Base-by-base conservation (phyloP, 2,329 filamentous ascomycete genomes). In the Alternaria ethzedia region DNA sequence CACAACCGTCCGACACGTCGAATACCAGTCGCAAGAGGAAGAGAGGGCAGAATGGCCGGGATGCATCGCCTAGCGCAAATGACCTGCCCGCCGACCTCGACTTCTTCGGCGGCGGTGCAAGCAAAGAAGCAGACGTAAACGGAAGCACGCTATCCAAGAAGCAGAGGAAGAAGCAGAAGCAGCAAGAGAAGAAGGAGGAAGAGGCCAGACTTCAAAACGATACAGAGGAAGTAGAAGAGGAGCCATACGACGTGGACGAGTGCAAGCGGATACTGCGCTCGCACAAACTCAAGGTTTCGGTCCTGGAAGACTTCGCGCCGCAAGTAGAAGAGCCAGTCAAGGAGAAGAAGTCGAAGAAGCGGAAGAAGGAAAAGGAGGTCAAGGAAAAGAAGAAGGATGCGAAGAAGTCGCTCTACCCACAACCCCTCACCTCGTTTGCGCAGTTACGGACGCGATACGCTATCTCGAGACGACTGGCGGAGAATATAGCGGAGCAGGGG, bases 201-300 rank as follows among this genome's bases (percentile, higher is more conserved):
- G 59, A 52, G n/a, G 57, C 45, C 2, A 56, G 23, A 3, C 21
- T 58, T 20, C 57, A 68, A 15, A 47, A 63, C 6, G 60, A 44
- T 2, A 41, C 51, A 41, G 63, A 63, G 2, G 21, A 26, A 3
- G 6, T 49, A 11, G 52, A 59, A 6, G 57, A 57, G 65, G 69
- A 72, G 23, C 50, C 57, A 0, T 84, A 93, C 70, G 87, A 88
- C 71, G 86, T 91, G 72, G 89, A 91, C 60, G 88, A 94, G 76
- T 90, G 92, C 71, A 90, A 90, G 71, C 88, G 90, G 63, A 84
- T 95, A 11, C 82, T 97, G 65, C 89, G 90, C 65, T 90, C 89
- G 60, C 93, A 97, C 80, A 91, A 94, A 67, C 84, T 97, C 68
- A 97, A 97, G 79, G 87, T 96, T 43, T 92, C 91, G 0, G 83